Evolutionary conservation across 768 basidiomycete species (phyloP).

Genomic region (Suillus variegatus): DNA sequence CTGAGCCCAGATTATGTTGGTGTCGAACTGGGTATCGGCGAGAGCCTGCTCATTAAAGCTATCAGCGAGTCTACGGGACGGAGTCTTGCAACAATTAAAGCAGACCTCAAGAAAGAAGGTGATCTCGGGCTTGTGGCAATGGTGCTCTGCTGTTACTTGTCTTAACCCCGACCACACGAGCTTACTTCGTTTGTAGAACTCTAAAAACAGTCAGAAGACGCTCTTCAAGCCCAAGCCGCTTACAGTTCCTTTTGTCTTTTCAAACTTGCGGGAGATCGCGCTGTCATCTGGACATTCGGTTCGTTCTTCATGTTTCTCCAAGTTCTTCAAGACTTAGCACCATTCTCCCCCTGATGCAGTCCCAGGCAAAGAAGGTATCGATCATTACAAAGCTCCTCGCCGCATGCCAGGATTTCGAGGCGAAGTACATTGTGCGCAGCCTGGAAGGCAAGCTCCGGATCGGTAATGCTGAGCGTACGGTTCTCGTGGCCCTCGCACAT

Average conservation of each 20-base stretch:
- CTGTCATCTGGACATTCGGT: constrained; percentile 83
- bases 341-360: constrained; percentile 44
- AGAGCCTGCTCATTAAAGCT: constrained; percentile 91
- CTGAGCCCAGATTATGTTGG: constrained; percentile 94
- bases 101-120: constrained; percentile 92
- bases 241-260: constrained; percentile 87
- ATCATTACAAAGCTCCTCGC: constrained; percentile 94
- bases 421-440: constrained; percentile 95
- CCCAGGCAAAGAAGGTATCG: constrained; percentile 92
- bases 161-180: background rate
- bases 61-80: constrained; percentile 96
- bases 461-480: constrained; percentile 93
- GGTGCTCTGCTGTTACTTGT: constrained; percentile 36
- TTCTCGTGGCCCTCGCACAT: constrained; percentile 93
- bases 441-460: constrained; percentile 97
- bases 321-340: constrained; percentile 9
- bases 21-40: constrained; percentile 94
- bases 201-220: constrained; percentile 90
- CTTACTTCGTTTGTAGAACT: constrained; percentile 57
- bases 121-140: constrained; percentile 97
- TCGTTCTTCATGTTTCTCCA: constrained; percentile 19
- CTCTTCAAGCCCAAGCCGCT: constrained; percentile 93
- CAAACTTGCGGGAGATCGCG: constrained; percentile 89
- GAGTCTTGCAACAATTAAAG: constrained; percentile 77
- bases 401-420: constrained; percentile 87